These are phyloP conservation scores for Chalciporus sphaerocephalus DNA, from an alignment of 768 basidiomycete genomes.

Conservation along the genomic window DNA sequence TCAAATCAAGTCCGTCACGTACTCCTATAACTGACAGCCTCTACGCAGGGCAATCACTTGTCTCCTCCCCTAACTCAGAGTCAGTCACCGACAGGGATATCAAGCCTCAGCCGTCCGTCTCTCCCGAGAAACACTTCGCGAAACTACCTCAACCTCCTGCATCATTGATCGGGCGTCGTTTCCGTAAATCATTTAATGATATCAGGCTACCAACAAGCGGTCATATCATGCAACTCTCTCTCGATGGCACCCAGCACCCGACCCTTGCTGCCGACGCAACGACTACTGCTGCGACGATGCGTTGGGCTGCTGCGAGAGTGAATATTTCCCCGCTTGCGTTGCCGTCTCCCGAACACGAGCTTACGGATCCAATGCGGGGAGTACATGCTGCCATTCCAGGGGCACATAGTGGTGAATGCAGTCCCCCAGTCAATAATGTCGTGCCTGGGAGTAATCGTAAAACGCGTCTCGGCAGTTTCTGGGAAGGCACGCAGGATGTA, in stretches of 20 bases:
- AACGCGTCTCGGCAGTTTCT: constrained; percentile 62
- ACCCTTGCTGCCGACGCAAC: constrained; percentile 48
- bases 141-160: constrained; percentile 24
- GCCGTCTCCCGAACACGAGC: constrained; percentile 87
- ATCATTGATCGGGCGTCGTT: constrained; percentile 35
- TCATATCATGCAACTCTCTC: constrained; percentile 27
- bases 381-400: constrained; percentile 64
- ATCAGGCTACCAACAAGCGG: constrained; percentile 30
- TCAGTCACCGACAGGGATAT: constrained; percentile 16
- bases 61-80: constrained; percentile 11
- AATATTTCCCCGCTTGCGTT: constrained; percentile 83
- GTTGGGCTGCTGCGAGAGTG: constrained; percentile 78
- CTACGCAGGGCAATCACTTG: constrained; percentile 5
- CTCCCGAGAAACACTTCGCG: constrained; percentile 24
- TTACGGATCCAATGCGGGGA: constrained; percentile 85
- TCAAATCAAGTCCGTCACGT: constrained; percentile 7
- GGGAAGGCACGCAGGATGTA: constrained; percentile 73
- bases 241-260: constrained; percentile 28
- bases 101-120: constrained; percentile 16
- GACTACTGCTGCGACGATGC: constrained; percentile 75
- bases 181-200: constrained; percentile 46
- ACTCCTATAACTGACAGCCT: constrained; percentile 12
- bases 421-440: constrained; percentile 33
- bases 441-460: constrained; percentile 52
- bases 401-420: constrained; percentile 41